Conservation (phyloP, 225 moss, liverwort and hornwort species). For the Physcomitrium patens region DNA sequence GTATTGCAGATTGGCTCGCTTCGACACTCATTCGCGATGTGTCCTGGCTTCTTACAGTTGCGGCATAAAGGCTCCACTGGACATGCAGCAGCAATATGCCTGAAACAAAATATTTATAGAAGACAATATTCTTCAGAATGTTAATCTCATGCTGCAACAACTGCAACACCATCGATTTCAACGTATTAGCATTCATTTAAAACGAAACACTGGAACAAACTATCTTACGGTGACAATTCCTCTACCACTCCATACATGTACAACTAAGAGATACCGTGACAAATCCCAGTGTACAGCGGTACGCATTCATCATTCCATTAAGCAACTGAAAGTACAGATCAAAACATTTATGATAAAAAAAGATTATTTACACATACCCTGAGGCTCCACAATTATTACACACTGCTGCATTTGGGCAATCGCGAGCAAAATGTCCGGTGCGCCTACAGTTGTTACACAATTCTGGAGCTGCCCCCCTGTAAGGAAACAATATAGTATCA, state of each 20-base stretch:
- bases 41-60: conserved; percentile 76
- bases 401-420: conserved; percentile 71
- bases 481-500: conserved; percentile 30
- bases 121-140: neutral
- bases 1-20: conserved; percentile 74
- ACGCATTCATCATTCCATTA: neutral
- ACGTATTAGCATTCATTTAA: neutral
- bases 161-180: neutral
- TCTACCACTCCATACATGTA: neutral
- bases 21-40: conserved; percentile 72
- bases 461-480: conserved; percentile 55
- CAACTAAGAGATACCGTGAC: neutral
- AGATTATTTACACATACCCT: conserved; percentile 43
- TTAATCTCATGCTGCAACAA: neutral
- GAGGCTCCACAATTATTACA: conserved; percentile 76
- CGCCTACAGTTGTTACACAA: conserved; percentile 76
- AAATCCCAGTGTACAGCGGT: neutral
- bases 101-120: conserved; percentile 31
- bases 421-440: conserved; percentile 71
- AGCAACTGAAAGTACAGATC: neutral
- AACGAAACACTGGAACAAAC: neutral
- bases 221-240: neutral
- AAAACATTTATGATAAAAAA: conserved; percentile 6
- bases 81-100: conserved; percentile 73
- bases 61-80: conserved; percentile 69